Evolutionary conservation across 1,284 basidiomycete species (phyloP).

Genomic region (Ganoderma boninense): DNA sequence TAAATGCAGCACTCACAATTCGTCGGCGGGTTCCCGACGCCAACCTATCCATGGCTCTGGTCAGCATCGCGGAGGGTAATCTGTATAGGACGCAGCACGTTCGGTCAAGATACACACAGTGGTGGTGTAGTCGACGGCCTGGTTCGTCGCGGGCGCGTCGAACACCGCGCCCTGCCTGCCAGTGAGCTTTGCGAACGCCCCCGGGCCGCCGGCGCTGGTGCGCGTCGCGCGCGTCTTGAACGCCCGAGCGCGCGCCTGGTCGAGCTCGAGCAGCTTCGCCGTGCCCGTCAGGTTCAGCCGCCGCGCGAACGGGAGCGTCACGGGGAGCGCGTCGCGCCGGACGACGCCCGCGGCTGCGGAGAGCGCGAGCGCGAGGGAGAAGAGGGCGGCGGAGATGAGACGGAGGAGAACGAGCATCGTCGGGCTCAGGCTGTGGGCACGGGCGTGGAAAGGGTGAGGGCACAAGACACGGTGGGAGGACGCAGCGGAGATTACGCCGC

Average conservation of each 20-base stretch:
- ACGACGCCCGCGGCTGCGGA: constrained; percentile 15
- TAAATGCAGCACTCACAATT: constrained; percentile 28
- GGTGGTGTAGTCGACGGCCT: constrained; percentile 35
- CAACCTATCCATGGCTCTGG: constrained; percentile 22
- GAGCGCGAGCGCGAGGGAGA: neutral
- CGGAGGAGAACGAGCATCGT: constrained; percentile 20
- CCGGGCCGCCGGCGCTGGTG: neutral
- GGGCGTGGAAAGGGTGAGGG: neutral
- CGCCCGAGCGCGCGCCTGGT: constrained; percentile 34
- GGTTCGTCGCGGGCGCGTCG: constrained; percentile 34
- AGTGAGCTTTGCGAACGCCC: neutral
- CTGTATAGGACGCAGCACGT: too few species aligned
- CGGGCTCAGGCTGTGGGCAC: neutral
- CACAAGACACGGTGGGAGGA: neutral
- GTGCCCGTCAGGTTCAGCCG: constrained; percentile 33
- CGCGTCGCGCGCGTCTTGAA: constrained; percentile 20
- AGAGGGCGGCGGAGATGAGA: constrained; percentile 10
- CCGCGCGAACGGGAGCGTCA: constrained; percentile 35
- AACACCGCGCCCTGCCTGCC: constrained; percentile 15
- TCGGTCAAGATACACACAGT: too few species aligned
- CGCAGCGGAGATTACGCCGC: constrained; percentile 21
- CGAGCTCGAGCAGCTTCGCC: constrained; percentile 31
- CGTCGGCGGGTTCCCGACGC: constrained; percentile 32
- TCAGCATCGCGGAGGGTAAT: neutral
- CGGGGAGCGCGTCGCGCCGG: constrained; percentile 21